These are phyloP conservation scores for Phytophthora pistaciae DNA, from an alignment of 352 stramenopile genomes.

Conservation along the genomic window DNA sequence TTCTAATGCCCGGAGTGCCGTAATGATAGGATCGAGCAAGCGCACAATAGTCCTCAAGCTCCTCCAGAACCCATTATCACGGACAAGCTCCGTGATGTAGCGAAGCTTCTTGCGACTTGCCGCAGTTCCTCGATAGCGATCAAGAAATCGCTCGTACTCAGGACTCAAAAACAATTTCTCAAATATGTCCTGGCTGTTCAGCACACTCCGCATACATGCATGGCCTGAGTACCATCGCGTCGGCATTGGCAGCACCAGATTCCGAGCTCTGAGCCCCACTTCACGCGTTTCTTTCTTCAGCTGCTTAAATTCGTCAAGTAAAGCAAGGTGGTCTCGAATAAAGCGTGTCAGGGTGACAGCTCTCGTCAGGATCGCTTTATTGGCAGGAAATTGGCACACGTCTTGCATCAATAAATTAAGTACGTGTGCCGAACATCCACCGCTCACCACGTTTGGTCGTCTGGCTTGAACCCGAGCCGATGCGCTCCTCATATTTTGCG, in stretches of 20 bases:
- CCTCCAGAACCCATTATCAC: conserved; percentile 12
- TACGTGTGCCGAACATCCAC: conserved; percentile 14
- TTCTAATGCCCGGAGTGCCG: not conserved
- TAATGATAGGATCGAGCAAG: conserved; percentile 7
- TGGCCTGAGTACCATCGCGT: conserved; percentile 11
- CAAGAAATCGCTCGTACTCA: conserved; percentile 7
- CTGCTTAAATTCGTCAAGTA: conserved; percentile 13
- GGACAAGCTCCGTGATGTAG: conserved; percentile 4
- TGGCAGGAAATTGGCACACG: conserved; percentile 1
- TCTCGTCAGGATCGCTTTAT: not conserved
- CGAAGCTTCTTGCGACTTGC: conserved; percentile 2
- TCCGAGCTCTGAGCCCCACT: not conserved
- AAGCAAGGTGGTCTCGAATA: conserved; percentile 3
- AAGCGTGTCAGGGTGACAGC: conserved; percentile 6
- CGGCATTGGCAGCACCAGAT: conserved; percentile 9
- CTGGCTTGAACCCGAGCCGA: not conserved
- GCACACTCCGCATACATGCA: conserved; percentile 3
- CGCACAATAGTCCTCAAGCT: conserved; percentile 12
- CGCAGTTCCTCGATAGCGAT: conserved; percentile 13
- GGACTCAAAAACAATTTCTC: conserved; percentile 10
- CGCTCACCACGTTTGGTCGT: conserved; percentile 5
- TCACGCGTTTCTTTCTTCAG: conserved; percentile 1
- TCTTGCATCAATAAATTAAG: conserved; percentile 17
- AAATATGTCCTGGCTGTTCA: conserved; percentile 9
- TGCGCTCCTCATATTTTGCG: conserved; percentile 11